Base-by-base conservation (phyloP, 163 green algal species). In the Prototheca wickerhamii region DNA sequence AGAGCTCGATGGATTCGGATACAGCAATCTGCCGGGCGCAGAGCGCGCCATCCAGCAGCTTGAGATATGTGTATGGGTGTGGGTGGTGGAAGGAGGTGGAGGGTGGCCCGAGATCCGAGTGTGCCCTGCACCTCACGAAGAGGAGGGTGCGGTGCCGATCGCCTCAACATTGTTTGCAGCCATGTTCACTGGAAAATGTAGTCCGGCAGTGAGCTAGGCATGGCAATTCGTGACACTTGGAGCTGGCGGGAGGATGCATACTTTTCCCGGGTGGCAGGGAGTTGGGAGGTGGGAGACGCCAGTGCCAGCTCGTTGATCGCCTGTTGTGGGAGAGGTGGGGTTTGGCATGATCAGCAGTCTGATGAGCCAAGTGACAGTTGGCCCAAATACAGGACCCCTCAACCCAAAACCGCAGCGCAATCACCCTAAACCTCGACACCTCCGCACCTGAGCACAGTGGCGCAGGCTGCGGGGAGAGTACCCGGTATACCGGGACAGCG, bases 401-500 rank as follows among this genome's bases (percentile, higher is more conserved):
- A 26, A 42, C 28, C 42, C 26, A 53, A 46, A 35, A 33, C 15
- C 53, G 26, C 1, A 49, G 56, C 50, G 30, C 21, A 58, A 29
- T 46, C 40, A 37, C 43, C 4, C n/a, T 15, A 32, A 30, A 29
- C 29, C 26, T 44, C 26, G 33, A 46, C 54, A 51, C 52, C 12
- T 25, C 25, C 35, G 10, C 34, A 65, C 65, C 61, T 73, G 61
- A 25, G 55, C 63, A 31, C 70, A 75, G 52, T 64, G 62, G 35
- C 58, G 60, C 60, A 75, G 49, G 34, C 78, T 61, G 15, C 25
- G 33, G n/a, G 70, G 61, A 34, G 26, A 26, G 50, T 75, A 80
- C 23, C 51, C 58, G n/a, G 56, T 75, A 73, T 83, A 83, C 58
- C 71, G 62, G 15, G 61, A 58, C 18, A 86, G 62, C 37, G 71